phyloP scores from a whole-genome alignment of 805 yeast species.

The Saccharomycopsis capsularis region DNA sequence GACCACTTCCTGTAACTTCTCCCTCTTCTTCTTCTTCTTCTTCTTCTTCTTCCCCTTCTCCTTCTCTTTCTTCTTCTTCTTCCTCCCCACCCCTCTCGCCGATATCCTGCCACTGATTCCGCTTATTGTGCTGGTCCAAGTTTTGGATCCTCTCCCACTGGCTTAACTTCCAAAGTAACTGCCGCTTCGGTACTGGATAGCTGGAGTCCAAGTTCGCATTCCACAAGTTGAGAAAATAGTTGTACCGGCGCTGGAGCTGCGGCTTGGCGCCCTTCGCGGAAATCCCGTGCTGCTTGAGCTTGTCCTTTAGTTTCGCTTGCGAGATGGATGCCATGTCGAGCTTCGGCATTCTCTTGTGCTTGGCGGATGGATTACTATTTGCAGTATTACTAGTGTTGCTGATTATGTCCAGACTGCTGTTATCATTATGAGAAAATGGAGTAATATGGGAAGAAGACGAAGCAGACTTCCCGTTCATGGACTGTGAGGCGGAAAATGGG shows the following conservation, averaged over 20 bases:
- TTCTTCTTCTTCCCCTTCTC: not conserved
- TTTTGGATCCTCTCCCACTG: slow-evolving; percentile 18
- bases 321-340: not conserved
- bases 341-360: not conserved
- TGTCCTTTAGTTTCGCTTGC: not conserved
- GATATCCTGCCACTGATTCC: slow-evolving; percentile 8
- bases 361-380: not conserved
- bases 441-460: too few relatives aligned
- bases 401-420: too few relatives aligned
- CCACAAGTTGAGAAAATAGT: slow-evolving; percentile 13
- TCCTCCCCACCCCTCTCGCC: not conserved
- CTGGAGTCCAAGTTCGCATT: slow-evolving; percentile 19
- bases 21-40: too few relatives aligned
- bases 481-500: too few relatives aligned
- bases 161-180: slow-evolving; percentile 8
- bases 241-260: slow-evolving; percentile 12
- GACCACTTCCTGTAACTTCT: not conserved
- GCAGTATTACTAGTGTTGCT: too few relatives aligned
- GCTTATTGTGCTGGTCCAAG: slow-evolving; percentile 13
- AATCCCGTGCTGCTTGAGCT: not conserved
- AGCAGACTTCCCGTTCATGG: too few relatives aligned
- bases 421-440: too few relatives aligned
- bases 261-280: not conserved
- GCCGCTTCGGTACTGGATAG: slow-evolving; percentile 5
- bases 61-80: not conserved